phyloP scores from a whole-genome alignment of 768 basidiomycete genomes.

The Lactarius evosmus region DNA sequence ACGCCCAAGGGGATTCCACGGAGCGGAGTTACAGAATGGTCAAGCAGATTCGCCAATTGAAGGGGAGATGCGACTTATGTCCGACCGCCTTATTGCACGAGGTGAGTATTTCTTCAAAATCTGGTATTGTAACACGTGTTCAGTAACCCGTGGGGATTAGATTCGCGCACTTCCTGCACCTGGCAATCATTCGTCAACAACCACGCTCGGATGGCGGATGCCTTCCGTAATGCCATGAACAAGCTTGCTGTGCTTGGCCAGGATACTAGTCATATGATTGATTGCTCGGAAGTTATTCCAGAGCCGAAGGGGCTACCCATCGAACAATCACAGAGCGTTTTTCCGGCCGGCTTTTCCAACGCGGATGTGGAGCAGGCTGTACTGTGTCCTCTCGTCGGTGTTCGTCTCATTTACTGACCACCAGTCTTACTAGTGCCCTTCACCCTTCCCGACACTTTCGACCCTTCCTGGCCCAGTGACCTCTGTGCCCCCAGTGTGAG shows the following conservation, averaged over 20 bases:
- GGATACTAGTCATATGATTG: constrained; percentile 37
- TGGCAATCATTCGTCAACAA: constrained; percentile 45
- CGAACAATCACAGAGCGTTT: constrained; percentile 13
- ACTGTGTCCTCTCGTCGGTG: not conserved
- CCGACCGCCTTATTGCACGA: constrained; percentile 36
- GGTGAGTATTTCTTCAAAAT: constrained; percentile 15
- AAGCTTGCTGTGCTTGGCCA: constrained; percentile 46
- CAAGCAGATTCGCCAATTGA: constrained; percentile 41
- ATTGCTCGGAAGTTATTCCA: constrained; percentile 48
- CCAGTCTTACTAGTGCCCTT: constrained; percentile 31
- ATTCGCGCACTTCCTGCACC: constrained; percentile 45
- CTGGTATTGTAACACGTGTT: not conserved
- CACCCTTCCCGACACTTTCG: constrained; percentile 38
- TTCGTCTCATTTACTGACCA: not conserved
- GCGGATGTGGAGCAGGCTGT: constrained; percentile 29
- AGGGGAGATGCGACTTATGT: constrained; percentile 46
- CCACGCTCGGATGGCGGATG: constrained; percentile 27
- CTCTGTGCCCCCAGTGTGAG: constrained; percentile 37
- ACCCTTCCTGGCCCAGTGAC: constrained; percentile 36
- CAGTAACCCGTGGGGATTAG: constrained; percentile 28
- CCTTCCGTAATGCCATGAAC: constrained; percentile 43
- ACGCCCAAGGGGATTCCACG: constrained; percentile 43
- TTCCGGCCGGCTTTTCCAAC: constrained; percentile 31
- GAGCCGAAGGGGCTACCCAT: constrained; percentile 33
- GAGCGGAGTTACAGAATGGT: constrained; percentile 39